Evolutionary conservation across 2,329 filamentous ascomycete genomes (phyloP).

Genomic region (Alternaria conjuncta): DNA sequence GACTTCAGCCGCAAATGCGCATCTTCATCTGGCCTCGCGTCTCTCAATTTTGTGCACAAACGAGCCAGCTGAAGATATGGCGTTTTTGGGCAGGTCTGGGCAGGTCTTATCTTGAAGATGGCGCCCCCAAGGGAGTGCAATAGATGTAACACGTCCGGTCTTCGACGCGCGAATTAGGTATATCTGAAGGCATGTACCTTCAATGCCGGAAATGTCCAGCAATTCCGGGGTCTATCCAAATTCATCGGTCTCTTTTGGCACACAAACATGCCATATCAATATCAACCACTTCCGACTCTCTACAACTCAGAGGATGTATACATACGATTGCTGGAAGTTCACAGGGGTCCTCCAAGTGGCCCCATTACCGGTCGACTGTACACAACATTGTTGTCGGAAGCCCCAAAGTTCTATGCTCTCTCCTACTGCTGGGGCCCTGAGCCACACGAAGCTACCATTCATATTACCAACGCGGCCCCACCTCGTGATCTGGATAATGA

Average conservation of each 20-base stretch:
- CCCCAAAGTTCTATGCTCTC: not conserved
- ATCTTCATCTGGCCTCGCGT: not conserved
- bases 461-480: not conserved
- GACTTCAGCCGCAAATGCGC: not conserved
- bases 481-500: not conserved
- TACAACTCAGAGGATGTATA: not conserved
- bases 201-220: not conserved
- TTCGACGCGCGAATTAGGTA: not conserved
- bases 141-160: not conserved
- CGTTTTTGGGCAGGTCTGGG: not conserved
- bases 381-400: not conserved
- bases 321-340: not conserved
- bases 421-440: not conserved
- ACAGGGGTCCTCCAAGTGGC: not conserved
- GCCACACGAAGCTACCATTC: not conserved
- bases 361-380: not conserved
- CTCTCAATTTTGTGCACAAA: not conserved
- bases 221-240: not conserved
- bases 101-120: not conserved
- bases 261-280: not conserved
- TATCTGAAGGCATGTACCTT: not conserved
- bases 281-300: not conserved
- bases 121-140: not conserved
- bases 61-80: not conserved
- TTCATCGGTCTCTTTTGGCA: not conserved